Evolutionary conservation across 1,284 basidiomycete genomes (phyloP).

Genomic region (Sporisorium sorghi): DNA sequence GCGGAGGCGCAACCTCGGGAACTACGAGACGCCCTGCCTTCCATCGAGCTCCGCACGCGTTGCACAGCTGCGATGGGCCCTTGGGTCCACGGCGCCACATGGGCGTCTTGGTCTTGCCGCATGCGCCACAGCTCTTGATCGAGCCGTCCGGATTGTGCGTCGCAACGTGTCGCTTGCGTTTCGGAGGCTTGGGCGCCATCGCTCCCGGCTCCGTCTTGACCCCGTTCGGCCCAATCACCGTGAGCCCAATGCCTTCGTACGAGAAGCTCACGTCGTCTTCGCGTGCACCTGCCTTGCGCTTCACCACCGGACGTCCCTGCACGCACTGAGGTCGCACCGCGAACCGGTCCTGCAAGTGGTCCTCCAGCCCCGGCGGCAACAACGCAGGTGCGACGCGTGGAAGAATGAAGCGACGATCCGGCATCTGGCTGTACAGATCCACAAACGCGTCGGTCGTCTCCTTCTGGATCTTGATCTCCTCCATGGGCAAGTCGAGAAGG

Average conservation of each 20-base stretch:
- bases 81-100: conserved; percentile 67
- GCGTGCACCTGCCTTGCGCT: conserved; percentile 58
- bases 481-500: conserved; percentile 50
- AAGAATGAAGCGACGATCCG: conserved; percentile 42
- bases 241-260: conserved; percentile 40
- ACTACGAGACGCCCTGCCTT: conserved; percentile 65
- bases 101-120: conserved; percentile 66
- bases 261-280: conserved; percentile 46
- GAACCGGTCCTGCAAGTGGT: conserved; percentile 63
- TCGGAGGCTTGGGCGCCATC: conserved; percentile 48
- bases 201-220: conserved; percentile 43
- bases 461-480: conserved; percentile 54
- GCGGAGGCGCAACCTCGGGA: conserved; percentile 61
- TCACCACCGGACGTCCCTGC: conserved; percentile 58
- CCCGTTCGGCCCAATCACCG: conserved; percentile 36
- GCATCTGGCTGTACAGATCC: conserved; percentile 47
- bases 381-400: conserved; percentile 21
- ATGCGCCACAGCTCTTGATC: conserved; percentile 66
- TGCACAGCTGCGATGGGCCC: conserved; percentile 65
- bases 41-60: conserved; percentile 67
- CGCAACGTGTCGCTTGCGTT: conserved; percentile 66
- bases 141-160: conserved; percentile 67
- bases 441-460: conserved; percentile 50
- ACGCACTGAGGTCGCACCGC: conserved; percentile 54
- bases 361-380: conserved; percentile 57